Conservation (phyloP, 148 eudicot genomes). For the Chenopodium suecicum region DNA sequence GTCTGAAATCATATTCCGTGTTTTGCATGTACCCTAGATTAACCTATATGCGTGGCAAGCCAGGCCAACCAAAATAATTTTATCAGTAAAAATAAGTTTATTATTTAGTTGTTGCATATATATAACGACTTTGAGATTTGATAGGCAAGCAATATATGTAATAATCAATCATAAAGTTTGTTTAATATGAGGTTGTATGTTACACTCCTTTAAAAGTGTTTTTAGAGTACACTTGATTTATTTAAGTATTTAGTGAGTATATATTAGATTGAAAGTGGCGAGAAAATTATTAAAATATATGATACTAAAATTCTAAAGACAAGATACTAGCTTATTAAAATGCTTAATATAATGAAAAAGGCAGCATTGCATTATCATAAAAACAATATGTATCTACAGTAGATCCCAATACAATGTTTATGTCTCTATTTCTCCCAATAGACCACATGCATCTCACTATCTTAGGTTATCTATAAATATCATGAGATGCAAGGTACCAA, state of each 20-base stretch:
- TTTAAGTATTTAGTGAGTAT: not conserved
- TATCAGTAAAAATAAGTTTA: no score
- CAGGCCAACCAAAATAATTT: no score
- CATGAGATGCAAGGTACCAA: not conserved
- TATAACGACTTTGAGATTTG: no score
- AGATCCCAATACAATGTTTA: not conserved
- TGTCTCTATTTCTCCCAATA: not conserved
- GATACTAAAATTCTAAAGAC: not conserved
- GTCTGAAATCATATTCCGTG: no score
- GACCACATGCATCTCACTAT: conserved; percentile 6
- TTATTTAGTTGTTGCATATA: no score
- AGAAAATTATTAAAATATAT: no score
- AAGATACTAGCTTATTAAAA: conserved; percentile 1
- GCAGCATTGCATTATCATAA: not conserved
- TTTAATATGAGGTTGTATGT: not conserved
- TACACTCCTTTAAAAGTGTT: not conserved
- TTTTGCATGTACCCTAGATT: no score
- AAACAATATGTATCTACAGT: not conserved
- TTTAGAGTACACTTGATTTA: not conserved
- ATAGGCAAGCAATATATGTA: no score
- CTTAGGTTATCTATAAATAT: not conserved
- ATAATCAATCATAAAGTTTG: no score
- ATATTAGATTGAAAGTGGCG: not conserved
- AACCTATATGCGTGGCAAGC: no score
- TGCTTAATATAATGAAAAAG: not conserved